Conservation (phyloP, 2,329 filamentous ascomycete species). For the Phyllosticta capitalensis region DNA sequence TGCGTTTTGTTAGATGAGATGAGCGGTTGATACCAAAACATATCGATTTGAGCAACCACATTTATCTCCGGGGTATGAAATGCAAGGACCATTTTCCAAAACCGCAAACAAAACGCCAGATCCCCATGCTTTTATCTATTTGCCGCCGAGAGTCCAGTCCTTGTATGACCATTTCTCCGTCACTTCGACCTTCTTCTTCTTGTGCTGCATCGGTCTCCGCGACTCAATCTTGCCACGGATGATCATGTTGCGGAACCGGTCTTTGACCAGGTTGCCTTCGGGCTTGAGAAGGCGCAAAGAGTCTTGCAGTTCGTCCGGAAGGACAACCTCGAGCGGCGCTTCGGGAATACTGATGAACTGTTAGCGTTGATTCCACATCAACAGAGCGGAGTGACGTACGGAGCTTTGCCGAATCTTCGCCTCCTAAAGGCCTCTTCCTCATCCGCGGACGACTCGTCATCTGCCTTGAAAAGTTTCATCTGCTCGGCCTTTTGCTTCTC, state of each 20-base stretch:
- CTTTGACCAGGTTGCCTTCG: conserved; percentile 89
- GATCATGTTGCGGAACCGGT: conserved; percentile 81
- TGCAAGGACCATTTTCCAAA: background rate
- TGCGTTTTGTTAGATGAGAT: background rate
- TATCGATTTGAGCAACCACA: no score
- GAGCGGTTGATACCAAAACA: background rate
- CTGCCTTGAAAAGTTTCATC: conserved; percentile 20
- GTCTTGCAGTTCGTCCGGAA: conserved; percentile 42
- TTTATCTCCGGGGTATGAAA: background rate
- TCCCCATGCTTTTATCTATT: background rate
- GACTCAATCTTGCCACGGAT: conserved; percentile 83
- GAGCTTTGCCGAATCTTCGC: conserved; percentile 60
- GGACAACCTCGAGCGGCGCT: conserved; percentile 42
- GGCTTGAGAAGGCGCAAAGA: conserved; percentile 55
- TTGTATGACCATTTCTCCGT: conserved; percentile 99
- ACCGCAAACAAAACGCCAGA: background rate
- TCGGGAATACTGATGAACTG: conserved; percentile 53
- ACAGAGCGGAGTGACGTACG: conserved; percentile 20
- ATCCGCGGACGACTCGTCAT: conserved; percentile 25
- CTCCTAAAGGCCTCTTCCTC: conserved; percentile 48
- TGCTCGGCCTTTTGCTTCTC: conserved; percentile 37
- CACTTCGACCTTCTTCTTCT: conserved; percentile 68
- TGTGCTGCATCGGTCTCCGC: conserved; percentile 69
- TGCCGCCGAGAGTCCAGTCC: conserved; percentile 58
- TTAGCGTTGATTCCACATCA: background rate